These are phyloP conservation scores for Cryoendolithus antarcticus DNA, from an alignment of 2,329 filamentous ascomycete species.

Conservation along the genomic window DNA sequence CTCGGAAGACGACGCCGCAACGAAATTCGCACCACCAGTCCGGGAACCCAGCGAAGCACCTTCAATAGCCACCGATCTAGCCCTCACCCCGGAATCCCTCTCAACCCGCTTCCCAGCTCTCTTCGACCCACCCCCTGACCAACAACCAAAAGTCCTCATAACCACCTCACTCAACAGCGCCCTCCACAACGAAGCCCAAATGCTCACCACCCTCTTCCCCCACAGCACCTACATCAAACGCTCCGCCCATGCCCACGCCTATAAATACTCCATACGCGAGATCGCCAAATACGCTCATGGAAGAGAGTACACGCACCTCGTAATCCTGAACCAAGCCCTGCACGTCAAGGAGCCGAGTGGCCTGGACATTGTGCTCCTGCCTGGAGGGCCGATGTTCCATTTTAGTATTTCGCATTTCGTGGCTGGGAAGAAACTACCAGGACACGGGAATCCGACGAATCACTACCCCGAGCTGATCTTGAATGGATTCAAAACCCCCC, in stretches of 20 bases:
- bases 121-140: conserved; percentile 40
- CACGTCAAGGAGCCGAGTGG: conserved; percentile 70
- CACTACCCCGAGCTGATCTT: conserved; percentile 83
- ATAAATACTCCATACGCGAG: conserved; percentile 87
- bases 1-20: conserved; percentile 32
- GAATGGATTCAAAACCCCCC: conserved; percentile 88
- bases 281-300: conserved; percentile 77
- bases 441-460: conserved; percentile 79
- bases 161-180: conserved; percentile 85
- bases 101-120: conserved; percentile 48
- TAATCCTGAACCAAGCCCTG: conserved; percentile 73
- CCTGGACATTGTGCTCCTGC: conserved; percentile 72
- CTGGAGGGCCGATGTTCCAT: conserved; percentile 79
- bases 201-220: conserved; percentile 73
- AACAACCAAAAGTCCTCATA: conserved; percentile 71
- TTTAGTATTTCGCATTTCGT: conserved; percentile 87
- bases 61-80: conserved; percentile 47
- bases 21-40: conserved; percentile 11
- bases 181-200: conserved; percentile 68
- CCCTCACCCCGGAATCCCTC: conserved; percentile 48
- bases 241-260: conserved; percentile 66
- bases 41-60: conserved; percentile 32
- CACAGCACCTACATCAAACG: conserved; percentile 71
- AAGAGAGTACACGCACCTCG: conserved; percentile 68
- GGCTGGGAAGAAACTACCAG: conserved; percentile 73